phyloP scores from a whole-genome alignment of 345 rosid genomes.

The Anacardium occidentale region DNA sequence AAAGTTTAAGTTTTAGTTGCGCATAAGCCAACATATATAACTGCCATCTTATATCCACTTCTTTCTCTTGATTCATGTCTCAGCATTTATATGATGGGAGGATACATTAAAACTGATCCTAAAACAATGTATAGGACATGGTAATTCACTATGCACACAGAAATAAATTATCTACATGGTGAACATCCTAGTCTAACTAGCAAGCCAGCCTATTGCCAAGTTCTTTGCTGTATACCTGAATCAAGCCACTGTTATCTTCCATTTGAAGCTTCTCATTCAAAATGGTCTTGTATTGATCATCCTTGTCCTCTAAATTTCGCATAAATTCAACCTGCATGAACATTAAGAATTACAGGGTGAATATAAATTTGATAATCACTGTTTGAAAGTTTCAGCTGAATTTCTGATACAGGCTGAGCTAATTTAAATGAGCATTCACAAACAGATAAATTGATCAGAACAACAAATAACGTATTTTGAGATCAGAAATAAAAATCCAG shows the following conservation, averaged over 20 bases:
- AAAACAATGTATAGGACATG: neutral
- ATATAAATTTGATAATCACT: neutral
- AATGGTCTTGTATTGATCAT: conserved; percentile 50
- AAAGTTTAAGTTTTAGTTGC: neutral
- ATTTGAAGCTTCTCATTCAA: conserved; percentile 66
- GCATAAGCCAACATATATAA: too few species aligned
- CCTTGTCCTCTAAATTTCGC: conserved; percentile 66
- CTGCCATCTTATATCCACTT: neutral
- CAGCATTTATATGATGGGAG: neutral
- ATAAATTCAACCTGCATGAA: conserved; percentile 64
- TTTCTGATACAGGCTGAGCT: too few species aligned
- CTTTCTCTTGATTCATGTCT: neutral
- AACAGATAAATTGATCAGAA: neutral
- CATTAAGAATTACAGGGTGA: neutral
- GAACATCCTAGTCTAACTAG: conserved; percentile 22
- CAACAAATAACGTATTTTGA: too few species aligned
- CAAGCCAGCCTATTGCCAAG: conserved; percentile 56
- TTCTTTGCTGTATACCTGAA: conserved; percentile 61
- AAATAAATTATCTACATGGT: conserved; percentile 3
- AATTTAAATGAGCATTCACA: too few species aligned
- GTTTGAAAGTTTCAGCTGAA: too few species aligned
- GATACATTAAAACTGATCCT: neutral
- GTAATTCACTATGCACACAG: neutral
- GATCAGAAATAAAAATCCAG: too few species aligned
- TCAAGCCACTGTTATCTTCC: conserved; percentile 47